Evolutionary conservation across 2,329 filamentous ascomycete genomes (phyloP).

Genomic region (Fusarium sp.): DNA sequence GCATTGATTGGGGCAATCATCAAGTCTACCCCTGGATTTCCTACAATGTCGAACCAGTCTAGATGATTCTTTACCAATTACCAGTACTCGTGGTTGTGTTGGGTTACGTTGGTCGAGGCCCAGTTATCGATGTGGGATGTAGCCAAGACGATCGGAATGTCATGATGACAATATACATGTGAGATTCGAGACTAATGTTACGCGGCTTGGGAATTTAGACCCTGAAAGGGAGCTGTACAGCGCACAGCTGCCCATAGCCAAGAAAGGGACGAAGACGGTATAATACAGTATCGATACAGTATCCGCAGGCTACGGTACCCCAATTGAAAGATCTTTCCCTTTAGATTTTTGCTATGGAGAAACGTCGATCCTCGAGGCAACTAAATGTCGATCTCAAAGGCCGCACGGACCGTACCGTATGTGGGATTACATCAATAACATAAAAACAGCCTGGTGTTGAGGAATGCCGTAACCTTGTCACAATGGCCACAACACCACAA

Average conservation of each 20-base stretch:
- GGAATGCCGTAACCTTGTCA: constrained; percentile 34
- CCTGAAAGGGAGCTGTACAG: constrained; percentile 11
- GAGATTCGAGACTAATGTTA: constrained; percentile 8
- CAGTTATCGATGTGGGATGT: constrained; percentile 12
- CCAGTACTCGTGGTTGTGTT: constrained; percentile 18
- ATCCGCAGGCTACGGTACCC: not conserved
- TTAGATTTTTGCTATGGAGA: constrained; percentile 20
- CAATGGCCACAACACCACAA: constrained; percentile 31
- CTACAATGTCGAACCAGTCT: not conserved
- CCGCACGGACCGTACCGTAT: constrained; percentile 43
- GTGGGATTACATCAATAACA: constrained; percentile 15
- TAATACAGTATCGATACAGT: constrained; percentile 6
- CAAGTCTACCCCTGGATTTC: constrained; percentile 16
- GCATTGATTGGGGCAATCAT: not conserved
- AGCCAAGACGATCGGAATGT: constrained; percentile 34
- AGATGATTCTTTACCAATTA: not conserved
- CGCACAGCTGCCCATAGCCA: constrained; percentile 3
- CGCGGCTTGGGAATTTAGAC: not conserved
- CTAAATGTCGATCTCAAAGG: constrained; percentile 34
- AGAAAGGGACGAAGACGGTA: not conserved
- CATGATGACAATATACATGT: constrained; percentile 35
- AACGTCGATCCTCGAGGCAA: constrained; percentile 30
- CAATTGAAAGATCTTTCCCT: constrained; percentile 14
- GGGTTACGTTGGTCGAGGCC: constrained; percentile 5
- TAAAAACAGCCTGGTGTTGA: constrained; percentile 13